Conservation (phyloP, 139 green algal genomes). For the Cymbomonas tetramitiformis region DNA sequence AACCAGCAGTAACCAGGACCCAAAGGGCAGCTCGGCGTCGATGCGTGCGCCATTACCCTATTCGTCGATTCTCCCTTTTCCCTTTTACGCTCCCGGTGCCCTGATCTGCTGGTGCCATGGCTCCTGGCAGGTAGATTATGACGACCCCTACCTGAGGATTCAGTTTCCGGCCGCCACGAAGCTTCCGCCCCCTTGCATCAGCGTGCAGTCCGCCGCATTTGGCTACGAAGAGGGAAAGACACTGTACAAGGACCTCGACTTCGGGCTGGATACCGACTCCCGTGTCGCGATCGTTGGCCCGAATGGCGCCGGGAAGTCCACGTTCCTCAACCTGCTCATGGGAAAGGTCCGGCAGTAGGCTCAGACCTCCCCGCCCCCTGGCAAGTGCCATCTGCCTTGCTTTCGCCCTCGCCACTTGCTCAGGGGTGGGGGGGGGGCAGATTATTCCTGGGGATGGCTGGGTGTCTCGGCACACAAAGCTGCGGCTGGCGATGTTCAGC, state of each 20-base stretch:
- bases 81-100: no score
- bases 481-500: slow-evolving; percentile 76
- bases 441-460: slow-evolving; percentile 30
- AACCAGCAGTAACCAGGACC: no score
- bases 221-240: slow-evolving; percentile 24
- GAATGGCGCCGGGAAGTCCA: slow-evolving; percentile 77
- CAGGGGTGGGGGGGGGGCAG: slow-evolving; percentile 38
- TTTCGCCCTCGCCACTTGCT: slow-evolving; percentile 42
- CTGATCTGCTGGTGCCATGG: no score
- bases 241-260: slow-evolving; percentile 68
- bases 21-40: no score
- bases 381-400: slow-evolving; percentile 39
- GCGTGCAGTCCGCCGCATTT: slow-evolving; percentile 20
- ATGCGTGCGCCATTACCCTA: no score
- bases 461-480: slow-evolving; percentile 32
- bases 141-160: slow-evolving; percentile 30
- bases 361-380: no score
- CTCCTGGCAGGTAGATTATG: slow-evolving; percentile 25
- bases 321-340: slow-evolving; percentile 75
- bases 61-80: no score
- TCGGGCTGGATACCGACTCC: slow-evolving; percentile 67
- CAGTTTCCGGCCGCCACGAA: slow-evolving; percentile 19
- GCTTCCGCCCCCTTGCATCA: slow-evolving; percentile 26
- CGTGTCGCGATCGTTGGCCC: slow-evolving; percentile 69
- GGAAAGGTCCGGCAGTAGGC: no score